phyloP scores from a whole-genome alignment of 225 moss, liverwort and hornwort species.

The Bryum argenteum region DNA sequence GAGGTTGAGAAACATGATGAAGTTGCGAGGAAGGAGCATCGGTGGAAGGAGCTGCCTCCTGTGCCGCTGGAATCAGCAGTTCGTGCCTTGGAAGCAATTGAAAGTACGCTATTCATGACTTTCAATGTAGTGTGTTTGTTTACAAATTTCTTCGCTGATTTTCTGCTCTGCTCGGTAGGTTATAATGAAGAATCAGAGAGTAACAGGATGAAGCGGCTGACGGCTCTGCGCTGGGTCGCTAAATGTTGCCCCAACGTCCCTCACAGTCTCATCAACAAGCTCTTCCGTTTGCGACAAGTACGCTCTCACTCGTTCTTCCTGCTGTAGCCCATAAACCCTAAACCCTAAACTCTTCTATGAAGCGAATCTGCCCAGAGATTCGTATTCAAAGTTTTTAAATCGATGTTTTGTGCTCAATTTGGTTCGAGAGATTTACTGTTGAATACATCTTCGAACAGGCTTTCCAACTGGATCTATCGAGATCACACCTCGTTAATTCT shows the following conservation, averaged over 20 bases:
- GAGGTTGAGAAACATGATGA: conserved; percentile 12
- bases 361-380: background rate
- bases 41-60: conserved; percentile 50
- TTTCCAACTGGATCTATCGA: too few relatives aligned
- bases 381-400: too few relatives aligned
- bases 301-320: background rate
- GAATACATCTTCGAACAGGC: too few relatives aligned
- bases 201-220: conserved; percentile 49
- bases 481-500: too few relatives aligned
- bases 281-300: conserved; percentile 92
- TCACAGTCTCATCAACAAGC: conserved; percentile 80
- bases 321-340: background rate
- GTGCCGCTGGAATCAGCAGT: conserved; percentile 55
- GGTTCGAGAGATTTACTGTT: too few relatives aligned
- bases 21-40: conserved; percentile 1
- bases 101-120: conserved; percentile 24
- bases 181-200: conserved; percentile 32
- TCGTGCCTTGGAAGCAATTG: conserved; percentile 46
- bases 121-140: background rate
- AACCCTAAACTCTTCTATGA: background rate
- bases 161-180: conserved; percentile 26
- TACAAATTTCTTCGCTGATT: background rate
- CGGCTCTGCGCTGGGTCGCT: conserved; percentile 89
- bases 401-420: too few relatives aligned
- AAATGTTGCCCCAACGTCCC: conserved; percentile 90